A percentile compares a stretch with the other conserved stretches of the same genome.
Conservation (phyloP, 768 basidiomycete species). For the Mrakia frigida region DNA sequence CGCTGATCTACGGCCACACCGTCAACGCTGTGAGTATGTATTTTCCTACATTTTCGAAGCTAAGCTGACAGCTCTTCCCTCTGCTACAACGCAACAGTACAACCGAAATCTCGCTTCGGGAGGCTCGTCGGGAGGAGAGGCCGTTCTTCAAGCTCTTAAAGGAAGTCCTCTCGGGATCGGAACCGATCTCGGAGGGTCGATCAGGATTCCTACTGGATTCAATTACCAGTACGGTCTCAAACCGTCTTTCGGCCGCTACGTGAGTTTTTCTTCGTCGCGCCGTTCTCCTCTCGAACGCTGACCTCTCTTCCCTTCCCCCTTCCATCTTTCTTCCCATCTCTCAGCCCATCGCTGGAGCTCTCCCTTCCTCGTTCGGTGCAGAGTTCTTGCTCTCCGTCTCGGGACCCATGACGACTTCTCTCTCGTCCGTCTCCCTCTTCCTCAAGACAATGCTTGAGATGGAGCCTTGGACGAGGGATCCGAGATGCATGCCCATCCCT, state of each 20-base stretch:
- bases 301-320: too few species aligned
- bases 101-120: constrained; percentile 11
- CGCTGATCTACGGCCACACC: not conserved
- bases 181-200: constrained; percentile 44
- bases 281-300: not conserved
- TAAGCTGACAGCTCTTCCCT: too few species aligned
- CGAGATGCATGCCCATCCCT: constrained; percentile 54
- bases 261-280: not conserved
- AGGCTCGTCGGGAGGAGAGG: constrained; percentile 14
- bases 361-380: constrained; percentile 22
- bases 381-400: constrained; percentile 67
- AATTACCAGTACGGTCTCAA: constrained; percentile 67
- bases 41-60: too few species aligned
- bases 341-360: constrained; percentile 2
- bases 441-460: constrained; percentile 58
- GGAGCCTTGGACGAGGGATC: constrained; percentile 65
- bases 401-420: constrained; percentile 61
- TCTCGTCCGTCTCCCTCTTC: constrained; percentile 62
- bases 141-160: not conserved
- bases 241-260: constrained; percentile 57
- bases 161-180: constrained; percentile 14
- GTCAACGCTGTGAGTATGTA: not conserved
- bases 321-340: not conserved
- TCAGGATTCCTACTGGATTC: constrained; percentile 65
- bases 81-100: too few species aligned